Conservation (phyloP, 2,329 filamentous ascomycete species). For the Akanthomyces uredinophilus region DNA sequence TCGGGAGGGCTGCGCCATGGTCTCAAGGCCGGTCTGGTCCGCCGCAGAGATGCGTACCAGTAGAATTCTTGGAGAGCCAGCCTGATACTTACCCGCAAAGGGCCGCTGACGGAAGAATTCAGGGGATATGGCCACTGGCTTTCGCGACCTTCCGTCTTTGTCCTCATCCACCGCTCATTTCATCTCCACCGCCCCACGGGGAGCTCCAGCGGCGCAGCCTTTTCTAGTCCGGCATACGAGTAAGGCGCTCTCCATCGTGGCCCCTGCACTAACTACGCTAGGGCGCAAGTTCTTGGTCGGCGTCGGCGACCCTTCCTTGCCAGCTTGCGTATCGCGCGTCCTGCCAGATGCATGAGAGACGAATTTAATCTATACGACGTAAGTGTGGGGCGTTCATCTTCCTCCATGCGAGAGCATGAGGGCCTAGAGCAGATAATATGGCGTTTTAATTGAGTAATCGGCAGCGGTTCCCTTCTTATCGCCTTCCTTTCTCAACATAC, state of each 20-base stretch:
- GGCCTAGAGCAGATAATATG: neutral
- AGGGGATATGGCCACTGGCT: neutral
- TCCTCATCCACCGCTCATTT: neutral
- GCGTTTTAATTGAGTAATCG: neutral
- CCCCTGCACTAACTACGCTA: neutral
- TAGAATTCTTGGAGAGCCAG: neutral
- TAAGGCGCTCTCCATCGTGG: neutral
- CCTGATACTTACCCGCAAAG: neutral
- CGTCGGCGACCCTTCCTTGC: too few relatives aligned
- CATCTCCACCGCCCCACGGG: constrained; percentile 7
- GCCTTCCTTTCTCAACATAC: neutral
- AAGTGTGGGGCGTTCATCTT: neutral
- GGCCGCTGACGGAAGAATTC: neutral
- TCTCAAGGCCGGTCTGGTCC: neutral
- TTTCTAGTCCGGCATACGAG: neutral
- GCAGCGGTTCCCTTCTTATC: neutral
- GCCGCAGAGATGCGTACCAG: too few relatives aligned
- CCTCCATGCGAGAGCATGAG: neutral
- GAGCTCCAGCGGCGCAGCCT: neutral
- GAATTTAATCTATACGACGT: neutral
- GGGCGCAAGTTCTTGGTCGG: neutral
- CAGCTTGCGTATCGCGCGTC: neutral
- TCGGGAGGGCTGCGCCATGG: neutral
- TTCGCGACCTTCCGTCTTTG: constrained; percentile 1
- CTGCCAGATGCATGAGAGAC: neutral